Percentiles rank a stretch among this genome's conserved stretches.
These are phyloP conservation scores for Cercospora zeina DNA, from an alignment of 2,329 filamentous ascomycete species.

Conservation along the genomic window DNA sequence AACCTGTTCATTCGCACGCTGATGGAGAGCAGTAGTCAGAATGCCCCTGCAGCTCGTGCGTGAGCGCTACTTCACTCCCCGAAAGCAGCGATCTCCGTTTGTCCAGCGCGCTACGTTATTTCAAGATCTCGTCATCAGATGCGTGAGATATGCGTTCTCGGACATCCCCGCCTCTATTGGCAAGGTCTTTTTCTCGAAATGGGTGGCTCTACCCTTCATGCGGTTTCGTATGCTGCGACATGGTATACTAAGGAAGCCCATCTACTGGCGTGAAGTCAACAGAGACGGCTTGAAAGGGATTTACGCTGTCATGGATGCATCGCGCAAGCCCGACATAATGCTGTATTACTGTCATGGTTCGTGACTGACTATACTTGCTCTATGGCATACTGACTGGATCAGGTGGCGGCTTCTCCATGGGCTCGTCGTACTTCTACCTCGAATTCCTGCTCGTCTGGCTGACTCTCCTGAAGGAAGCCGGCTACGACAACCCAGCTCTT, in stretches of 20 bases:
- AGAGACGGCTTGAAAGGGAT: constrained; percentile 56
- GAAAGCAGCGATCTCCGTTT: constrained; percentile 58
- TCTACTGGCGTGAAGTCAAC: constrained; percentile 63
- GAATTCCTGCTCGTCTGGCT: constrained; percentile 78
- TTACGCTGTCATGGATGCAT: constrained; percentile 66
- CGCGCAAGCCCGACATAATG: constrained; percentile 68
- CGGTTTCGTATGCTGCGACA: constrained; percentile 73
- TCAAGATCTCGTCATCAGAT: constrained; percentile 74
- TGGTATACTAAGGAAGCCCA: constrained; percentile 62
- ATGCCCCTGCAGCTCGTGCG: constrained; percentile 61
- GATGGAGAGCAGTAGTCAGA: constrained; percentile 51
- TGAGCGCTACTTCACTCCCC: constrained; percentile 57
- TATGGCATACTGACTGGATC: constrained; percentile 5
- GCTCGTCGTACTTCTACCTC: constrained; percentile 78
- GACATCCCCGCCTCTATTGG: constrained; percentile 68
- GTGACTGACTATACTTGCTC: constrained; percentile 27
- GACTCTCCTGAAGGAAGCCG: constrained; percentile 61
- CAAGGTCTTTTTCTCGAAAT: constrained; percentile 74
- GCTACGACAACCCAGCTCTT: constrained; percentile 73
- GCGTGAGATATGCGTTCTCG: constrained; percentile 75
- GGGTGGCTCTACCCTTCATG: constrained; percentile 71
- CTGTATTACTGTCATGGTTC: constrained; percentile 78
- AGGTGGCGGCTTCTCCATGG: constrained; percentile 83
- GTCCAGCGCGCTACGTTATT: constrained; percentile 70
- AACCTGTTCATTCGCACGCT: neutral